A percentile compares a stretch with the other conserved stretches of the same genome.
phyloP scores from a whole-genome alignment of 169 alveolate species.

The Plasmodium gonderi region DNA sequence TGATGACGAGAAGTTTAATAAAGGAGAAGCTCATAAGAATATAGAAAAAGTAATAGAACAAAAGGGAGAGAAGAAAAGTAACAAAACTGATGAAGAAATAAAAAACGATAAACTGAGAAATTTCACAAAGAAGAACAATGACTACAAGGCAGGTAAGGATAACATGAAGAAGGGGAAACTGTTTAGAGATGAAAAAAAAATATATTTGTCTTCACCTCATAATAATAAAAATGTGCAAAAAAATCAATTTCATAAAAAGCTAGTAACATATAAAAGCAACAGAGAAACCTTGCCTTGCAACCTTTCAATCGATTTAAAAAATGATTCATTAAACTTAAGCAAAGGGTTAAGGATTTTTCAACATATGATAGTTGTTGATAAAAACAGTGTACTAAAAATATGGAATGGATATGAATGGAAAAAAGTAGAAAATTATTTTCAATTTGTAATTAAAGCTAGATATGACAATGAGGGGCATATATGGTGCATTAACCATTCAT shows the following conservation, averaged over 20 bases:
- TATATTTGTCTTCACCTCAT: neutral
- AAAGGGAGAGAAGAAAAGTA: neutral
- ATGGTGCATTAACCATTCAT: constrained; percentile 46
- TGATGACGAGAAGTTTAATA: neutral
- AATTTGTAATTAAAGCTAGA: constrained; percentile 58
- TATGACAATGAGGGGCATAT: constrained; percentile 70
- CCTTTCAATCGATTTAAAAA: constrained; percentile 19
- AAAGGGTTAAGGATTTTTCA: constrained; percentile 51
- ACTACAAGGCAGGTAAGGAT: neutral
- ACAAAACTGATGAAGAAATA: neutral
- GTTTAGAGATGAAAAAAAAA: neutral
- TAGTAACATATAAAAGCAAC: neutral
- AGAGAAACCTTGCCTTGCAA: neutral
- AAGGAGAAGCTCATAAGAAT: neutral
- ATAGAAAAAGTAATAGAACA: neutral
- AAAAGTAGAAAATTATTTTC: constrained; percentile 8
- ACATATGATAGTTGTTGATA: constrained; percentile 47
- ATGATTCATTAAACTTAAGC: constrained; percentile 28
- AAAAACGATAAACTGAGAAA: neutral
- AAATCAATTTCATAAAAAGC: neutral
- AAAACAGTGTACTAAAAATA: constrained; percentile 11
- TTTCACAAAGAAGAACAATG: neutral
- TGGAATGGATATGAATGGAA: constrained; percentile 77
- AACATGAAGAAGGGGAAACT: neutral
- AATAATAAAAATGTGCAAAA: neutral